Conservation (phyloP, 345 rosid genomes). For the Gossypium mustelinum region DNA sequence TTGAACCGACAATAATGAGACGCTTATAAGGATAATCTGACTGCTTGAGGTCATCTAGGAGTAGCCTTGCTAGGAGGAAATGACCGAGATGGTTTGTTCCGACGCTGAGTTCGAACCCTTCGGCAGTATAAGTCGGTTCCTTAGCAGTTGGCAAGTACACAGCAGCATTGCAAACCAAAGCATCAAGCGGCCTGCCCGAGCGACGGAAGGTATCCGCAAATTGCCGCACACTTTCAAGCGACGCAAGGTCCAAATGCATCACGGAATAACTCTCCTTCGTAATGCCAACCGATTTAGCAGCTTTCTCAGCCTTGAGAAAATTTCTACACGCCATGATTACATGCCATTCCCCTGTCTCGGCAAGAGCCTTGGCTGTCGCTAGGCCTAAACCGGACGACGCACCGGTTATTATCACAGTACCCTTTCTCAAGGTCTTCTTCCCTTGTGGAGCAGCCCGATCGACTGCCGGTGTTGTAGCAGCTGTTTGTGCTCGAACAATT, state of each 20-base stretch:
- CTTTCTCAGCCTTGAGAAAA: constrained; percentile 32
- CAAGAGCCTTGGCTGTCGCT: constrained; percentile 74
- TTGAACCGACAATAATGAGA: constrained; percentile 86
- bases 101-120: constrained; percentile 84
- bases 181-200: constrained; percentile 67
- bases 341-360: constrained; percentile 83
- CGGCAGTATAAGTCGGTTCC: constrained; percentile 83
- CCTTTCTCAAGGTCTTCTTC: constrained; percentile 75
- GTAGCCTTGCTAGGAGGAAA: constrained; percentile 69
- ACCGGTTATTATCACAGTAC: constrained; percentile 62
- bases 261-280: constrained; percentile 41
- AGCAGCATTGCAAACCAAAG: constrained; percentile 85
- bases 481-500: neutral
- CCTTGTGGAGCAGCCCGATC: constrained; percentile 34
- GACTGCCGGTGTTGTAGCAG: neutral
- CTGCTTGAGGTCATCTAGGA: constrained; percentile 72
- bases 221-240: constrained; percentile 80
- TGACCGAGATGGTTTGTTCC: constrained; percentile 97
- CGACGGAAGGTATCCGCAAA: constrained; percentile 59
- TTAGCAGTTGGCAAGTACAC: constrained; percentile 82
- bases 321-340: constrained; percentile 89
- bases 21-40: constrained; percentile 84
- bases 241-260: constrained; percentile 91
- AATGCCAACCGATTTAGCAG: constrained; percentile 10
- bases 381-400: constrained; percentile 86